phyloP scores from a whole-genome alignment of 2,329 filamentous ascomycete species.

The Malbranchea zuffiana region DNA sequence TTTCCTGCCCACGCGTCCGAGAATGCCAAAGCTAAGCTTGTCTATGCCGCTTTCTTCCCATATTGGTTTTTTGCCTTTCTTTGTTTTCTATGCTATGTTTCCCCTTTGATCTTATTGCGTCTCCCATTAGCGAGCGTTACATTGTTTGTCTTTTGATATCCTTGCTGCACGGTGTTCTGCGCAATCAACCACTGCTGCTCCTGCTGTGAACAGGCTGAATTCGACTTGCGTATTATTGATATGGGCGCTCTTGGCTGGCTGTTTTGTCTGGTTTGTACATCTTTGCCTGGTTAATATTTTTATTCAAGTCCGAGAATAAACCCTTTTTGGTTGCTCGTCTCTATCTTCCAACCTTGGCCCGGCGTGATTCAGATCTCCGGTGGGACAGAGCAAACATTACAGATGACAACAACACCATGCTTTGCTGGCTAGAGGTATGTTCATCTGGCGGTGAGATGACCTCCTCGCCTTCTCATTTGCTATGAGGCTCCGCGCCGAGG shows the following conservation, averaged over 20 bases:
- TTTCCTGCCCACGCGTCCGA: too few species aligned
- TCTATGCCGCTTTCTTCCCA: too few species aligned
- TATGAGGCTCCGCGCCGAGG: too few species aligned
- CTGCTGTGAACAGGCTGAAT: neutral
- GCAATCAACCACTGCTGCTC: constrained; percentile 1
- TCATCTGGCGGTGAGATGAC: too few species aligned
- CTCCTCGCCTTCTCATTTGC: too few species aligned
- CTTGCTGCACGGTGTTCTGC: constrained; percentile 2
- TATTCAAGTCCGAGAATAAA: neutral
- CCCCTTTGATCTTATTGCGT: neutral
- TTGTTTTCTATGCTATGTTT: neutral
- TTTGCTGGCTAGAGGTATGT: too few species aligned
- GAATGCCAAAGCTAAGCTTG: too few species aligned
- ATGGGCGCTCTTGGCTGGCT: constrained; percentile 4
- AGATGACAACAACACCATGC: constrained; percentile 9
- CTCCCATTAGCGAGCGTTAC: constrained; percentile 1
- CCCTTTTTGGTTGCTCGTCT: too few species aligned
- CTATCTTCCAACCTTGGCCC: too few species aligned
- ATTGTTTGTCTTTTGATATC: constrained; percentile 3
- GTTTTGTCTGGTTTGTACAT: constrained; percentile 1
- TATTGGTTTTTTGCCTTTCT: neutral
- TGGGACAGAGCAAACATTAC: constrained; percentile 7
- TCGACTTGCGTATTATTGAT: neutral
- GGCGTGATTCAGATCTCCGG: too few species aligned
- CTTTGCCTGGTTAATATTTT: constrained; percentile 3